phyloP scores from a whole-genome alignment of 495 filamentous ascomycete species.

The Hypoxylon intermedium region DNA sequence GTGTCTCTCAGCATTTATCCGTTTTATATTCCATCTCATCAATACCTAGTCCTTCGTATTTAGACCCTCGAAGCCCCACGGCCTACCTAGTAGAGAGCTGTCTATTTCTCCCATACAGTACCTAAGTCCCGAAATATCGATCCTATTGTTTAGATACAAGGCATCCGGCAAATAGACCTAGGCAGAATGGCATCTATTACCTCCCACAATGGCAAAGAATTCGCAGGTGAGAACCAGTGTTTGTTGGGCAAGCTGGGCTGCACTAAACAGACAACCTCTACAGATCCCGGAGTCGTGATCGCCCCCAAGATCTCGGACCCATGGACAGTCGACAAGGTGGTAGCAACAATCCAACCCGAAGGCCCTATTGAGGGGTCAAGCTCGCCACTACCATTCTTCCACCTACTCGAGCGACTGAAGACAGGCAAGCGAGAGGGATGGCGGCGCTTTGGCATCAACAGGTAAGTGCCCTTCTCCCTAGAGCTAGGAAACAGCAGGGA shows the following conservation, averaged over 20 bases:
- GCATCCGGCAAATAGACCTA: neutral
- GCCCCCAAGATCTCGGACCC: constrained; percentile 45
- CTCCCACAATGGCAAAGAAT: constrained; percentile 30
- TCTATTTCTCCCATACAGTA: no score
- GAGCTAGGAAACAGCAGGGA: neutral
- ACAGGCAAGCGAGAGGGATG: constrained; percentile 95
- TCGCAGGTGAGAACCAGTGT: constrained; percentile 21
- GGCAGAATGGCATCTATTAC: constrained; percentile 17
- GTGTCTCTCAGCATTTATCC: no score
- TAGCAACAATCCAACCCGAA: constrained; percentile 51
- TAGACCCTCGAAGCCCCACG: no score
- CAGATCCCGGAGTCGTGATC: constrained; percentile 44
- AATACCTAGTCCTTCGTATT: no score
- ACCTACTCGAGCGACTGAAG: constrained; percentile 90
- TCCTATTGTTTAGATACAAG: neutral
- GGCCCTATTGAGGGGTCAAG: constrained; percentile 64
- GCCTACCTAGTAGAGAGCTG: no score
- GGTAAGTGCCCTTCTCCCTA: constrained; percentile 47
- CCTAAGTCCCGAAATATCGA: no score
- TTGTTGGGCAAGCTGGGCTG: neutral
- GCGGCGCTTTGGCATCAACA: constrained; percentile 80
- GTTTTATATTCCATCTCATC: no score
- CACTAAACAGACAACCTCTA: neutral
- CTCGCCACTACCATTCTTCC: constrained; percentile 89
- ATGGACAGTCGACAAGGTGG: constrained; percentile 61